Base-by-base conservation (phyloP, 495 filamentous ascomycete species). In the Evansstolkia leycettana region DNA sequence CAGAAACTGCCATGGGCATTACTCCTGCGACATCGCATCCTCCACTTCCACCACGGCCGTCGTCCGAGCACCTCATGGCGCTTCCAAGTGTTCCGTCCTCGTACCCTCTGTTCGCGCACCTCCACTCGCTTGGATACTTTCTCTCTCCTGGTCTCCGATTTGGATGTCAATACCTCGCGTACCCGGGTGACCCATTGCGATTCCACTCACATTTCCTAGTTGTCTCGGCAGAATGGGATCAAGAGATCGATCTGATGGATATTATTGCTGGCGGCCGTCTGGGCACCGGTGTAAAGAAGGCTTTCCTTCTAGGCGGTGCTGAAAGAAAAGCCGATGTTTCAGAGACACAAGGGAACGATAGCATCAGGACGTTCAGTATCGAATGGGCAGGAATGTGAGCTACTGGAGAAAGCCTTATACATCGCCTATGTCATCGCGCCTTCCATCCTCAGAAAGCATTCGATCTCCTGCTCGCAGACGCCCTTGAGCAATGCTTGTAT, bases 221-320 rank as follows among this genome's bases (percentile, higher is more conserved):
- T 16, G 76, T 75, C 13, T 74, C 80, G 18, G 67, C 78, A 32
- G 81, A 73, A 5, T 95, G 85, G 84, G 81, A 98, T 41, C 70
- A 95, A 43, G 71, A 89, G 49, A 74, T 96, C 33, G 67, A 81
- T 32, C 62, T 96, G 52, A 68, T 92, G 39, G 80, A 90, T 42
- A 61, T 98, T 15, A 75, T 96, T 23, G 80, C 75, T 12, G 85
- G 85, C 2, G 92, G 92, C 5, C 64, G 90, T 43, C 51, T 98
- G 42, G 90, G 84, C 1, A 96, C 92, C 10, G 82, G 82, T 28
- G 92, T 98, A 20, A 98, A 98, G 63, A 98, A 98, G 58, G 82
- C 81, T 2, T 95, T 82, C 56, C 60, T 98, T 35, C 66, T 98
- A 45, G 90, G 90, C 7, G 89, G 87, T 2, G 50, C 56, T 10